phyloP scores from a whole-genome alignment of 2,329 filamentous ascomycete genomes.

The Penicillium sp. region DNA sequence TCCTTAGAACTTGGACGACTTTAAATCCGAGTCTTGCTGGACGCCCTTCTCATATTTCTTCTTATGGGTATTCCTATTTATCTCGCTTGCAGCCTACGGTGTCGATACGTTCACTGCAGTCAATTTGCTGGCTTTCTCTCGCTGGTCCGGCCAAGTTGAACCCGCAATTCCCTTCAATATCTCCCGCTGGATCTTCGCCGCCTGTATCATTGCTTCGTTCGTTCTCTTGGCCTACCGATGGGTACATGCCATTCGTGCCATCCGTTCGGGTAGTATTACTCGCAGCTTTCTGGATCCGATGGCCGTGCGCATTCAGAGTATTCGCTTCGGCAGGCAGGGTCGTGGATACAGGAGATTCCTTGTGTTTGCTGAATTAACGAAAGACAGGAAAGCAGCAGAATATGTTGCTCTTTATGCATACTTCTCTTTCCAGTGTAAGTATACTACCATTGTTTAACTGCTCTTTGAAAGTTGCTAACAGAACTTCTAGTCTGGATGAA shows the following conservation, averaged over 20 bases:
- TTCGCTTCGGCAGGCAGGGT: slow-evolving; percentile 65
- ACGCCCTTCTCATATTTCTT: slow-evolving; percentile 77
- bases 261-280: slow-evolving; percentile 79
- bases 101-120: slow-evolving; percentile 92
- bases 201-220: slow-evolving; percentile 88
- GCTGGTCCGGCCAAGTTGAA: slow-evolving; percentile 80
- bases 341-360: slow-evolving; percentile 85
- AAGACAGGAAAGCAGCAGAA: slow-evolving; percentile 84
- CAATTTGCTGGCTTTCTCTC: slow-evolving; percentile 83
- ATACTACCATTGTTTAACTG: background rate
- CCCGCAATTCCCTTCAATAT: slow-evolving; percentile 73
- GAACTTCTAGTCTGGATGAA: slow-evolving; percentile 71
- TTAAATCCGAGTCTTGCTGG: slow-evolving; percentile 76
- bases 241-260: slow-evolving; percentile 73
- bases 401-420: slow-evolving; percentile 90
- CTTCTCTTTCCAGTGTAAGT: slow-evolving; percentile 67
- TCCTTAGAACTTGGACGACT: slow-evolving; percentile 63
- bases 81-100: slow-evolving; percentile 79
- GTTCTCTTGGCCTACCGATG: slow-evolving; percentile 77
- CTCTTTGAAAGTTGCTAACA: slow-evolving; percentile 19
- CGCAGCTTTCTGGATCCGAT: slow-evolving; percentile 88
- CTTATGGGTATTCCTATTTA: slow-evolving; percentile 73
- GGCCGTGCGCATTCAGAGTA: slow-evolving; percentile 78
- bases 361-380: slow-evolving; percentile 88
- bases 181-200: slow-evolving; percentile 92